Conservation (phyloP, 176 grass and related monocot genomes). For the Carex parvula region DNA sequence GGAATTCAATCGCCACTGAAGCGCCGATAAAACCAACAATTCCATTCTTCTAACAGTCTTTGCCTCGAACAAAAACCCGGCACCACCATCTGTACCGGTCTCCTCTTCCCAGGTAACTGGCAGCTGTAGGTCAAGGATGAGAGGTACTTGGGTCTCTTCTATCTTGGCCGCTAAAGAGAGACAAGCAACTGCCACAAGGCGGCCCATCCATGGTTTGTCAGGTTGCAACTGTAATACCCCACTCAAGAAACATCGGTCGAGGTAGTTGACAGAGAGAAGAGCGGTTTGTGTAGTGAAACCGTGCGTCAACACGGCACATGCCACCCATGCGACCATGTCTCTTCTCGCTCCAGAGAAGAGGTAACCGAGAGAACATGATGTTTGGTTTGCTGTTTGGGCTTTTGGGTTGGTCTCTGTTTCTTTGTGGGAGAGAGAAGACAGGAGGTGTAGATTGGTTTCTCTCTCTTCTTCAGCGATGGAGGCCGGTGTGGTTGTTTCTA, state of each 20-base stretch:
- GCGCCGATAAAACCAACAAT: conserved; percentile 63
- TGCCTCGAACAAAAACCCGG: conserved; percentile 50
- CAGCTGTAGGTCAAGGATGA: conserved; percentile 69
- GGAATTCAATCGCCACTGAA: conserved; percentile 64
- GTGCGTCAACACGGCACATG: conserved; percentile 28
- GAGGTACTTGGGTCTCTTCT: conserved; percentile 70
- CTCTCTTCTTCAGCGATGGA: not conserved
- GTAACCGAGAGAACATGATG: conserved; percentile 14
- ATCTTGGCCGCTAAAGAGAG: conserved; percentile 74
- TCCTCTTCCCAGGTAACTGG: conserved; percentile 9
- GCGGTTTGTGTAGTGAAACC: conserved; percentile 66
- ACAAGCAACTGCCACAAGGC: conserved; percentile 64
- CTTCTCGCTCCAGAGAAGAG: conserved; percentile 33
- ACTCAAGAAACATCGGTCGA: conserved; percentile 72
- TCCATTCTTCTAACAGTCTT: conserved; percentile 83
- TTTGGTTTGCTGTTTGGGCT: not conserved
- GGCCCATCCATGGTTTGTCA: conserved; percentile 60
- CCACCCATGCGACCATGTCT: conserved; percentile 51
- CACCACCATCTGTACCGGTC: not conserved
- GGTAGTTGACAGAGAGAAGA: conserved; percentile 54
- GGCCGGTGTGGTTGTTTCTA: not conserved
- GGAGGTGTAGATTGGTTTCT: conserved; percentile 33
- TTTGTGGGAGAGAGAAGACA: conserved; percentile 32
- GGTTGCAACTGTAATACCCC: conserved; percentile 37
- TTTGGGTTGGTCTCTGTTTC: conserved; percentile 35